Base-by-base conservation (phyloP, 2,329 filamentous ascomycete genomes). In the Ambrosiella cleistominuta region DNA sequence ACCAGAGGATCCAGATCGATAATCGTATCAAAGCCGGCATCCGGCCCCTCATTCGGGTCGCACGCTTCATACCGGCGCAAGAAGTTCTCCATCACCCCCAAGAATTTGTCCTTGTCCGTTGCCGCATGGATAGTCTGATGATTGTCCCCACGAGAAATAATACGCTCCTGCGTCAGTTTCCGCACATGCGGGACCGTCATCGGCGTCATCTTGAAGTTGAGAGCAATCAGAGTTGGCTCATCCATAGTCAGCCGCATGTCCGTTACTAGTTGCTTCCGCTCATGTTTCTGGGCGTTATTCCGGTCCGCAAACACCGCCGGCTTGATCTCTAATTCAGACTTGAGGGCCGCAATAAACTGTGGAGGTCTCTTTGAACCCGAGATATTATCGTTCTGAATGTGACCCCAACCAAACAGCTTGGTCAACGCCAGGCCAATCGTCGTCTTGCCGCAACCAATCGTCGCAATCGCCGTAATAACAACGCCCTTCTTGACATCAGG, bases 351-450 rank as follows among this genome's bases (percentile, higher is more conserved):
- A 0, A 85, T 86, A 68, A 98, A 97, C 57, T 81, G 79, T 62
- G 84, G 80, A 2, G 88, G 85, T 39, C 60, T 54, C 58, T 78
- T 79, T 67, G 86, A 85, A 62, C 83, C 88, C 56, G 82, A 81
- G 61, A 98, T 93, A 67, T 98, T 95, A 72, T 98, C 93, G 67
- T 98, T 98, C 67, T 98, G 93, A 54, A 96, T 76, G 67, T 95
- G 89, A 13, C 88, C 91, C 86, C 90, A 97, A 57, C 77, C 81
- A 63, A 97, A 96, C 0, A 98, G 77, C 65, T 88, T 83, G 3
- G 79, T 78, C 17, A 98, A 74, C 1, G 87, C 90, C 54, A 94
- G 71, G 2, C 87, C 89, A 54, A 98, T 73, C 0, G 93, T 98
- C 0, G 93, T 98, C 76, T 98, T 98, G 58, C 93, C 93, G 67